Evolutionary conservation across 129 eudicot genomes (phyloP), one percentile per base, ranked within the genome.

Genomic region (Oenanthe sinensis): DNA sequence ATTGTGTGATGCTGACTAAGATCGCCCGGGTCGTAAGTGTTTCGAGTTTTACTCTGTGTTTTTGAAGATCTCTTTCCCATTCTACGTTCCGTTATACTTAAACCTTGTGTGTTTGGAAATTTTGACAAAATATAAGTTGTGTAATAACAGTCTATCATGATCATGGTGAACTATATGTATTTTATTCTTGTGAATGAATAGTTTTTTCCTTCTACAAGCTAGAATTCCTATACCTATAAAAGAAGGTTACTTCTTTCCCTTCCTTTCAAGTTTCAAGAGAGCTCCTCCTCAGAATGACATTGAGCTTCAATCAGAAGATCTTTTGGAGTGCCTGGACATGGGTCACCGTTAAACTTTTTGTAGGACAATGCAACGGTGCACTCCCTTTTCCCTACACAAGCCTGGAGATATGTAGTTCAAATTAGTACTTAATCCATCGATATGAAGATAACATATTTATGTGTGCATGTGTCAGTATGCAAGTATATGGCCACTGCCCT

Each of bases 241-340:
- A 71, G 48, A 71, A 71, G 50, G 75, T 71, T 20, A 71, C 49
- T 71, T 71, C 0, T 26, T 71, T 42, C 48, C 10, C 48, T 45
- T n/a, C 0, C 28, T 71, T 10, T 24, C 7, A 40, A 39, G 50
- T 20, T 71, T 42, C 24, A 71, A 71, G 14, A 42, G 6, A 73
- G 52, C 20, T 73, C 37, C 26, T 19, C 4, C 12, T 58, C 55
- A 71, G 79, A 89, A 82, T 47, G 72, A 47, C 96, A 92, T 46
- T 80, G 77, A 22, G 88, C 96, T 71, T 88, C 92, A 79, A 90
- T 85, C 84, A 92, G 82, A 82, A 88, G 83, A 33, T 81, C 24
- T 77, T 86, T 88, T 1, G 84, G 82, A 10, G 65, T 83, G 71
- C 92, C 87, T 22, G 91, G 95, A 71, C 94, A 89, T 55, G 65